These are phyloP conservation scores for Ogataea pini DNA, from an alignment of 805 yeast species.

Conservation along the genomic window DNA sequence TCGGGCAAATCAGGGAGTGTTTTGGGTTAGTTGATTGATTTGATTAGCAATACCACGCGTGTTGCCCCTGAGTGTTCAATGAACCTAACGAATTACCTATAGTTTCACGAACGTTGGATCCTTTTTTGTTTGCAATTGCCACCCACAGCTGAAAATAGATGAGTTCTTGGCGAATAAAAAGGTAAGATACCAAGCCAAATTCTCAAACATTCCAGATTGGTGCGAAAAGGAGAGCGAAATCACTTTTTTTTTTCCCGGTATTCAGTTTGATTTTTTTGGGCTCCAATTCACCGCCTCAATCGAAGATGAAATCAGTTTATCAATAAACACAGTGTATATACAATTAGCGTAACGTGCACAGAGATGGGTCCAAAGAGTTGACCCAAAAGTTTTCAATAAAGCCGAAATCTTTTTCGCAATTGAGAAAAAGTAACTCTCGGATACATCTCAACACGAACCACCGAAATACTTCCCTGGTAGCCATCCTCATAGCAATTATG, in stretches of 20 bases:
- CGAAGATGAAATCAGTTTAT: not conserved
- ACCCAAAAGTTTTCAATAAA: too few species aligned
- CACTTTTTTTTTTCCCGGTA: not conserved
- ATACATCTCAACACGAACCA: conserved; percentile 22
- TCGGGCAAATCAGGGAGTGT: not conserved
- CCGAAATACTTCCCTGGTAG: conserved; percentile 17
- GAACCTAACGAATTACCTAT: too few species aligned
- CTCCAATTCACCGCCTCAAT: not conserved
- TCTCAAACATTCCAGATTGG: conserved; percentile 8
- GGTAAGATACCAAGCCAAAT: not conserved
- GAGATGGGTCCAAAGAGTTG: too few species aligned
- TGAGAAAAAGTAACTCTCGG: conserved; percentile 15
- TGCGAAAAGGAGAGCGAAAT: conserved; percentile 2
- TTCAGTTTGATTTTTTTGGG: too few species aligned
- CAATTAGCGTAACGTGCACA: not conserved
- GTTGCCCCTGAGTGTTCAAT: too few species aligned
- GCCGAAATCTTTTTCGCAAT: too few species aligned
- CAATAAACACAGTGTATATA: not conserved
- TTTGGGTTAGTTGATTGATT: too few species aligned
- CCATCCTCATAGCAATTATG: conserved; percentile 13
- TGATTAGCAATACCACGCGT: too few species aligned
- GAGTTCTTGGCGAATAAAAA: not conserved
- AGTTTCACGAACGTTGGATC: too few species aligned
- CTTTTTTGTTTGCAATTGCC: not conserved
- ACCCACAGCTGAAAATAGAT: not conserved